Conservation (phyloP, 768 basidiomycete genomes). For the Termitomyces sp. region DNA sequence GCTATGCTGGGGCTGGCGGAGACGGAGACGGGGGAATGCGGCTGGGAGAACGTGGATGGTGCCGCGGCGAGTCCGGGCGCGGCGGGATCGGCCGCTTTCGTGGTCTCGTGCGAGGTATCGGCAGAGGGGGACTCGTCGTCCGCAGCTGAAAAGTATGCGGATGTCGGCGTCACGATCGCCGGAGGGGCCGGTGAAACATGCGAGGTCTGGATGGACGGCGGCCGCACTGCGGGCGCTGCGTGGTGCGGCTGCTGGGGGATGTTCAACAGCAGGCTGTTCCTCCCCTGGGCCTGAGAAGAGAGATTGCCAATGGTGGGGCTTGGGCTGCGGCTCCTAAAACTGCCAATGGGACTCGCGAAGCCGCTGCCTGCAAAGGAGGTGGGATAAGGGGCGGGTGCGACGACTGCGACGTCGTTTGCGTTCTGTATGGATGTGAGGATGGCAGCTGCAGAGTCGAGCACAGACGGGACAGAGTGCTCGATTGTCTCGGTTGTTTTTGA, state of each 20-base stretch:
- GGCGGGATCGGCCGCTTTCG: not conserved
- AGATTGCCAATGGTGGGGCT: constrained; percentile 42
- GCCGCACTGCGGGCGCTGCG: not conserved
- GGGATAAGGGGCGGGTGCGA: constrained; percentile 37
- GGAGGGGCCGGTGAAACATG: constrained; percentile 11
- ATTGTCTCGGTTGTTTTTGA: constrained; percentile 69
- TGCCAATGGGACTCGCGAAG: constrained; percentile 64
- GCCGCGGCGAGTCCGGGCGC: not conserved
- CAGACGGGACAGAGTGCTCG: constrained; percentile 79
- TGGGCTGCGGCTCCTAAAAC: constrained; percentile 61
- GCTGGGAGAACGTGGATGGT: constrained; percentile 12
- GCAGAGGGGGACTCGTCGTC: constrained; percentile 16
- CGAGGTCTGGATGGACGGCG: constrained; percentile 8
- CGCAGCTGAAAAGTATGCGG: constrained; percentile 39
- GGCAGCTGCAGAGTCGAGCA: constrained; percentile 77
- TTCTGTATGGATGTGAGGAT: constrained; percentile 46
- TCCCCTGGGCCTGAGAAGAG: constrained; percentile 16
- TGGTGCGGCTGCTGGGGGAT: constrained; percentile 26
- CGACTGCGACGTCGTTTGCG: constrained; percentile 54
- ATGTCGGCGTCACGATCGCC: constrained; percentile 40
- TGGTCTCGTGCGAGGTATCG: constrained; percentile 7
- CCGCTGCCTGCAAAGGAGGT: constrained; percentile 36
- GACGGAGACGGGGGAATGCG: constrained; percentile 16
- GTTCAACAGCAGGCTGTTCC: constrained; percentile 42
- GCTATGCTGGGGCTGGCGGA: constrained; percentile 36